Evolutionary conservation across 2,329 filamentous ascomycete species (phyloP), one percentile per base, ranked within the genome.

Genomic region (Cadophora malorum): DNA sequence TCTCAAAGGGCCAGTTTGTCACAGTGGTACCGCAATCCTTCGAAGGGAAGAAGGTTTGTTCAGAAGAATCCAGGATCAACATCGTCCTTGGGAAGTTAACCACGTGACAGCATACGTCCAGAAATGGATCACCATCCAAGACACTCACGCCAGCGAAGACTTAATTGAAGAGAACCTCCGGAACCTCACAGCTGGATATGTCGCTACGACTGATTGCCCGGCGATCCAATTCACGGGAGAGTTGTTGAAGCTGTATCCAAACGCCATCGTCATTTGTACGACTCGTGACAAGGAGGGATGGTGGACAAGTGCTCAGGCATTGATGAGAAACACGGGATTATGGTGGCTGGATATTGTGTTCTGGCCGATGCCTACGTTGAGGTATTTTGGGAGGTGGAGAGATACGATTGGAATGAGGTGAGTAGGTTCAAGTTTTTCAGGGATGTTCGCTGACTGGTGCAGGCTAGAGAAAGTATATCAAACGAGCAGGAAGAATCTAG

Each of bases 131-230:
- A 23, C 31, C n/a, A 64, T 64, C 23, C 63, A 64, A 9, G 14
- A 63, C 6, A 35, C 47, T 12, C 12, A 21, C 0, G 49, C 61
- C 25, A 19, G 16, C 6, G 16, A 41, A 16, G 58, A 60, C 35
- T 16, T 50, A 3, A 67, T 67, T 4, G 56, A 64, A 12, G 23
- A 25, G 0, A 66, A 33, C 10, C 63, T 71, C 31, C 45, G 45
- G 41, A 52, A 64, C 12, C n/a, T 70, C 3, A 62, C 67, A 1
- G 66, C 67, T 31, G 76, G 77, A 58, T 79, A 76, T 60, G 74
- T 74, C 1, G 77, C 72, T 3, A 73, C 72, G 23, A 76, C 76
- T 6, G 76, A 77, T 65, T 70, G 70, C 4, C 74, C 76, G 1
- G 73, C 69, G 0, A 71, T 70, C 19, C 66, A 71, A 35, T 76